phyloP scores from a whole-genome alignment of 2,329 filamentous ascomycete genomes.

The Chrysosporium queenslandicum region DNA sequence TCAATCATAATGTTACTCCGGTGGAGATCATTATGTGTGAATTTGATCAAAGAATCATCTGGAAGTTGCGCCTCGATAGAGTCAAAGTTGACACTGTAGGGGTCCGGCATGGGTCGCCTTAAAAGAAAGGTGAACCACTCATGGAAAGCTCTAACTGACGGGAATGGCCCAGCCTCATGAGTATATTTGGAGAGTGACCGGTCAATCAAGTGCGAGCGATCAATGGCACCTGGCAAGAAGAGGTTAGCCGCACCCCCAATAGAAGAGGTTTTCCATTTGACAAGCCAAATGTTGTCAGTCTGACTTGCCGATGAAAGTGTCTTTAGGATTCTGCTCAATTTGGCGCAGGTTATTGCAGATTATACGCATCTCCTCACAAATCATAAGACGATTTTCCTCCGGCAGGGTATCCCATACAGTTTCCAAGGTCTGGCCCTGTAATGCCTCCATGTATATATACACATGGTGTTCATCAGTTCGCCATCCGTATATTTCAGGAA shows the following conservation, averaged over 20 bases:
- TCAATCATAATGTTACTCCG: slow-evolving; percentile 27
- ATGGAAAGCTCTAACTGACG: slow-evolving; percentile 24
- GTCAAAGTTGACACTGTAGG: slow-evolving; percentile 14
- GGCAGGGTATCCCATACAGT: slow-evolving; percentile 22
- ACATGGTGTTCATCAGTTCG: slow-evolving; percentile 19
- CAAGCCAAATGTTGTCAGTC: neutral
- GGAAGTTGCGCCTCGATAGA: slow-evolving; percentile 24
- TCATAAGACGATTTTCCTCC: slow-evolving; percentile 10
- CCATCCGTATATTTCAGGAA: slow-evolving; percentile 33
- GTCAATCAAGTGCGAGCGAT: slow-evolving; percentile 18
- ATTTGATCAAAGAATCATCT: slow-evolving; percentile 26
- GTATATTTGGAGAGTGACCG: slow-evolving; percentile 20
- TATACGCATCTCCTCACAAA: slow-evolving; percentile 19
- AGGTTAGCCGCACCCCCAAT: slow-evolving; percentile 10
- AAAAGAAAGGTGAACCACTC: slow-evolving; percentile 26
- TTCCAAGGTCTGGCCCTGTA: slow-evolving; percentile 24
- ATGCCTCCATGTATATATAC: slow-evolving; percentile 29
- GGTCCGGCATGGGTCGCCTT: slow-evolving; percentile 21
- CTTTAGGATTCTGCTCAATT: slow-evolving; percentile 22
- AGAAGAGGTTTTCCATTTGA: neutral
- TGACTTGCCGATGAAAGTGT: slow-evolving; percentile 23
- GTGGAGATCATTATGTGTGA: slow-evolving; percentile 31
- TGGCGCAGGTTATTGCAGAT: slow-evolving; percentile 20
- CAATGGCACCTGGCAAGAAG: slow-evolving; percentile 22
- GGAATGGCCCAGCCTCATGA: slow-evolving; percentile 24